Conservation (phyloP, 2,329 filamentous ascomycete genomes). For the Septoria petroselini region DNA sequence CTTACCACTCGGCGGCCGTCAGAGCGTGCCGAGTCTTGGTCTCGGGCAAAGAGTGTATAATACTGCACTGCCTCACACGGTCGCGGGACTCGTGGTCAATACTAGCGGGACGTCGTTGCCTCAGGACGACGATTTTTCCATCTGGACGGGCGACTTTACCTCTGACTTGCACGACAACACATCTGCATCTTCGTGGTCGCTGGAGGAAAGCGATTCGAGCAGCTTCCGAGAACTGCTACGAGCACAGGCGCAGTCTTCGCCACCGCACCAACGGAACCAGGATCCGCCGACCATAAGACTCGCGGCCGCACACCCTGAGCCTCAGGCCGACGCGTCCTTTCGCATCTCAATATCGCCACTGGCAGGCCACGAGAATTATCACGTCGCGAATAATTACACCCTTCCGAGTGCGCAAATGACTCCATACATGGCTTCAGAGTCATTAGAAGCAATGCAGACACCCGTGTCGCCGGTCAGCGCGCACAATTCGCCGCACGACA, state of each 20-base stretch:
- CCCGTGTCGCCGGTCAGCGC: slow-evolving; percentile 31
- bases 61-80: slow-evolving; percentile 10
- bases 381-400: slow-evolving; percentile 7
- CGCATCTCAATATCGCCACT: slow-evolving; percentile 23
- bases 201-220: neutral
- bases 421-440: slow-evolving; percentile 21
- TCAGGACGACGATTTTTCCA: slow-evolving; percentile 1
- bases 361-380: slow-evolving; percentile 19
- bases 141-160: neutral
- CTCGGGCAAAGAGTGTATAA: neutral
- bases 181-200: neutral
- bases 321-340: slow-evolving; percentile 30
- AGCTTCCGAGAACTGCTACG: neutral
- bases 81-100: neutral
- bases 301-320: slow-evolving; percentile 25
- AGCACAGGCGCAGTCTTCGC: slow-evolving; percentile 3
- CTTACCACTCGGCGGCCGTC: neutral
- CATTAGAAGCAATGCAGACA: slow-evolving; percentile 26
- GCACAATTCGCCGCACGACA: slow-evolving; percentile 28
- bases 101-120: slow-evolving; percentile 6
- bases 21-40: slow-evolving; percentile 2
- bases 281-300: slow-evolving; percentile 27
- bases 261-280: slow-evolving; percentile 3
- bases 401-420: slow-evolving; percentile 11
- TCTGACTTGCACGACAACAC: slow-evolving; percentile 1